phyloP scores from a whole-genome alignment of 2,329 filamentous ascomycete species.

The Fusarium odoratissimum region DNA sequence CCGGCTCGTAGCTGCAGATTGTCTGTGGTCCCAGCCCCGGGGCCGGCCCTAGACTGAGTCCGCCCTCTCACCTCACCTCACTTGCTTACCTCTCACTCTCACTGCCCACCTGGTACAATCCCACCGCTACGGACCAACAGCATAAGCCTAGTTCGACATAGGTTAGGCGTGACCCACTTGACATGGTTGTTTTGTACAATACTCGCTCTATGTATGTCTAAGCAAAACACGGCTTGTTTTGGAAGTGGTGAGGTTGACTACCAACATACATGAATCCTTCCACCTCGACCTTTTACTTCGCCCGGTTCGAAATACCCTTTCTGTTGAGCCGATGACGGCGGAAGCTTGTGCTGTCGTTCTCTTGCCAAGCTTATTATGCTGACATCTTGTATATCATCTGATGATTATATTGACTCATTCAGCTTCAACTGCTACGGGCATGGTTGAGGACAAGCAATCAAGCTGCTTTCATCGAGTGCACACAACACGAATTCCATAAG shows the following conservation, averaged over 20 bases:
- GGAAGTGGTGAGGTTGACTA: conserved; percentile 8
- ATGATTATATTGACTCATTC: background rate
- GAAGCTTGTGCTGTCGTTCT: background rate
- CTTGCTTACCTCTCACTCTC: background rate
- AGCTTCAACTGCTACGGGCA: background rate
- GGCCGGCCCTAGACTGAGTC: conserved; percentile 39
- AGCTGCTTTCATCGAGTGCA: background rate
- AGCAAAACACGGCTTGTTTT: conserved; percentile 34
- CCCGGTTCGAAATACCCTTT: background rate
- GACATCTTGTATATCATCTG: background rate
- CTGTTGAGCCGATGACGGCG: background rate
- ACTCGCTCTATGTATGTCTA: conserved; percentile 30
- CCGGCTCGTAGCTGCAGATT: conserved; percentile 35
- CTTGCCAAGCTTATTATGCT: background rate
- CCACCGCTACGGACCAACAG: conserved; percentile 41
- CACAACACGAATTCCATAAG: conserved; percentile 7
- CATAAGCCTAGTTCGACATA: conserved; percentile 21
- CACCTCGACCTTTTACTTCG: conserved; percentile 20
- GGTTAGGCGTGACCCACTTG: conserved; percentile 20
- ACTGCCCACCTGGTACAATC: conserved; percentile 13
- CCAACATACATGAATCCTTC: conserved; percentile 30
- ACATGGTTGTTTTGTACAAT: conserved; percentile 1
- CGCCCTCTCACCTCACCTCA: conserved; percentile 23
- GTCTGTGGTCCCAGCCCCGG: conserved; percentile 34
- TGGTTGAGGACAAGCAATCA: background rate